These are phyloP conservation scores for Talaromyces islandicus DNA, from an alignment of 2,329 filamentous ascomycete genomes.

Conservation along the genomic window DNA sequence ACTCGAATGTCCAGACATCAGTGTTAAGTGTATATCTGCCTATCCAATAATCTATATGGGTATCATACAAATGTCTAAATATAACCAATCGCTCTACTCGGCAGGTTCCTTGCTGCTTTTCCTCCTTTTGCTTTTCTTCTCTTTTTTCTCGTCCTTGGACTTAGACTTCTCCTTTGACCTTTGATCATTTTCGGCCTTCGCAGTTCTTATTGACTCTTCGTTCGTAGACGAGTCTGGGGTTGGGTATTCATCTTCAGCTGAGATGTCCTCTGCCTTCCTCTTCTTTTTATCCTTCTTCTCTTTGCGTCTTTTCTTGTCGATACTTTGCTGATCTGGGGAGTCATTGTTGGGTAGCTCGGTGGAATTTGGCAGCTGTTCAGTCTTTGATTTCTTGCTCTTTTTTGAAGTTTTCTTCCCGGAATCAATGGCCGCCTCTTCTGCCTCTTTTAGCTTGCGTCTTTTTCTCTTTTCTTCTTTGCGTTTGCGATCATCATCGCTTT, in stretches of 20 bases:
- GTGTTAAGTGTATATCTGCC: neutral
- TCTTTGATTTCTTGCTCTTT: constrained; percentile 15
- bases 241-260: neutral
- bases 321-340: neutral
- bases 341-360: neutral
- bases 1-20: neutral
- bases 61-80: neutral
- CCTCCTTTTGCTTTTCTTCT: constrained; percentile 23
- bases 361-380: neutral
- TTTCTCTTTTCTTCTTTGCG: constrained; percentile 21
- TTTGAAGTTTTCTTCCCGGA: constrained; percentile 14
- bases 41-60: neutral
- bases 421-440: neutral
- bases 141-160: constrained; percentile 20
- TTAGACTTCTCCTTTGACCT: constrained; percentile 16
- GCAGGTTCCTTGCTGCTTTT: constrained; percentile 35
- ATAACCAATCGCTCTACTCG: constrained; percentile 25
- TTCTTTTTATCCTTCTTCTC: constrained; percentile 17
- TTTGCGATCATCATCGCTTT: constrained; percentile 21
- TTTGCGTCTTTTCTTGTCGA: neutral
- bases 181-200: constrained; percentile 12
- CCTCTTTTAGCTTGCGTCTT: constrained; percentile 10
- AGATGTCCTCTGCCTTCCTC: neutral
- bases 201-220: constrained; percentile 6
- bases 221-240: neutral